Evolutionary conservation across 2,329 filamentous ascomycete species (phyloP).

Genomic region (Gyromitra esculenta): DNA sequence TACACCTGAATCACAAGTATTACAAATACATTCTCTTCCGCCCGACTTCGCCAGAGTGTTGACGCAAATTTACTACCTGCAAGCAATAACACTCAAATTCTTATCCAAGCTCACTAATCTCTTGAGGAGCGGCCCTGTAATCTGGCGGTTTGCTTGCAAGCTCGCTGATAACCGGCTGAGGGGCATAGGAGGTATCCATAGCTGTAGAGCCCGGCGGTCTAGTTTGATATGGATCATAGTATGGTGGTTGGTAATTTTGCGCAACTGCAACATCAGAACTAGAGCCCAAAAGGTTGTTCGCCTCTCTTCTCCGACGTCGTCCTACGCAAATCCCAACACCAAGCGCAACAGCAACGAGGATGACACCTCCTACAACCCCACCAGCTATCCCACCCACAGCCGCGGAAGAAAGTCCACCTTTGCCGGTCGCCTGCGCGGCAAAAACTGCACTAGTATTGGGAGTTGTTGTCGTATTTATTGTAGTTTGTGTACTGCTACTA

Average conservation of each 20-base stretch:
- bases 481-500: not conserved
- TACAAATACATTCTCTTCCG: too few relatives aligned
- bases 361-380: not conserved
- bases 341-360: not conserved
- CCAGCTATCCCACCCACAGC: constrained; percentile 6
- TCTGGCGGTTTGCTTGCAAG: not conserved
- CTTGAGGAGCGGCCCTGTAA: not conserved
- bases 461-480: not conserved
- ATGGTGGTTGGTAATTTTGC: not conserved
- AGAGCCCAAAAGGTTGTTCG: not conserved
- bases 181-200: not conserved
- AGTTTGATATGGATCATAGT: not conserved
- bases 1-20: too few relatives aligned
- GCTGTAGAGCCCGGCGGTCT: not conserved
- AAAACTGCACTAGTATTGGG: not conserved
- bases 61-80: not conserved
- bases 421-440: not conserved
- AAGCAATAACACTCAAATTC: not conserved
- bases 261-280: not conserved
- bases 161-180: not conserved
- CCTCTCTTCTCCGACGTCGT: not conserved
- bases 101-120: not conserved
- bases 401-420: not conserved
- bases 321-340: constrained; percentile 1
- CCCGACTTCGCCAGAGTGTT: not conserved